Evolutionary conservation across 1,139 yeast genomes (phyloP).

Genomic region (Hyphopichia khmerensis): DNA sequence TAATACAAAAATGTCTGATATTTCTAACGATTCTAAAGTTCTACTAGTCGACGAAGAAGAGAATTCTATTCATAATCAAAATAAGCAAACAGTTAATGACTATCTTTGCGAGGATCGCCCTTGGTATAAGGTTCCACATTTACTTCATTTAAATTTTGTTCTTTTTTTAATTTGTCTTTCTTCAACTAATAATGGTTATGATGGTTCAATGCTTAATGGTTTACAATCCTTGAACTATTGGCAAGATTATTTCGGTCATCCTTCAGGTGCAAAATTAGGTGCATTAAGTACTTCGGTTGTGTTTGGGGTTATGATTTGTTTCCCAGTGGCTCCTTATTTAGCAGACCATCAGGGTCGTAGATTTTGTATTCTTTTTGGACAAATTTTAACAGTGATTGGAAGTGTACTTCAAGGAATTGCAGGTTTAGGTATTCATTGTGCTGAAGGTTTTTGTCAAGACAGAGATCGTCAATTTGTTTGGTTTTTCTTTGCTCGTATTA

Average conservation of each 20-base stretch:
- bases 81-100: background rate
- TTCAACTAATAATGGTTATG: constrained; percentile 51
- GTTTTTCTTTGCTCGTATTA: constrained; percentile 36
- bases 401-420: constrained; percentile 40
- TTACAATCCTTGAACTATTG: constrained; percentile 43
- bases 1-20: background rate
- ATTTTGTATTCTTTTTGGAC: constrained; percentile 26
- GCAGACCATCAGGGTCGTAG: constrained; percentile 36
- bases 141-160: constrained; percentile 32
- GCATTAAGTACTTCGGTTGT: constrained; percentile 37
- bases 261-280: constrained; percentile 44
- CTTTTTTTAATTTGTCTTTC: constrained; percentile 41
- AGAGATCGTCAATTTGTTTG: too few species aligned
- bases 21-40: background rate
- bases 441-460: too few species aligned
- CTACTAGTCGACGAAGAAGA: background rate
- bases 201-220: constrained; percentile 53
- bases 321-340: constrained; percentile 20
- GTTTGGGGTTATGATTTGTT: constrained; percentile 22
- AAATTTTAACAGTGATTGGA: constrained; percentile 30
- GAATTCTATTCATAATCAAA: background rate
- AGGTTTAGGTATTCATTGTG: too few species aligned
- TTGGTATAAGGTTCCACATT: constrained; percentile 29
- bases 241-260: constrained; percentile 36
- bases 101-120: constrained; percentile 6